phyloP scores from a whole-genome alignment of 2,329 filamentous ascomycete species.

The Neospermospora avenae region DNA sequence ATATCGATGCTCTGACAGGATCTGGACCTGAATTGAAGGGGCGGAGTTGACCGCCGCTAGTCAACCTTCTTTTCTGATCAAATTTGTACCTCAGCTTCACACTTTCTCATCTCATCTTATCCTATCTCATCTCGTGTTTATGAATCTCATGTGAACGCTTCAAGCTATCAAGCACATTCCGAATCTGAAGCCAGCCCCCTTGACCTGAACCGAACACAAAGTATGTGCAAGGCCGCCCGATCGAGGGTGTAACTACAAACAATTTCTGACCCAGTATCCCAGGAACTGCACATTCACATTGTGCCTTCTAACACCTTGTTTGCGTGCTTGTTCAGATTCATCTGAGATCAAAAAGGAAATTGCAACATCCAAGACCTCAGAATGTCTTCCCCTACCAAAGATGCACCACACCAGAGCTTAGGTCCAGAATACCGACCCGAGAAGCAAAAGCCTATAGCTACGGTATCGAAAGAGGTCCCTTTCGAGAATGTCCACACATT shows the following conservation, averaged over 20 bases:
- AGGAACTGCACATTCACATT: background rate
- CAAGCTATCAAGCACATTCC: background rate
- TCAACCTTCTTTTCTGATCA: background rate
- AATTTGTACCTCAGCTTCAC: background rate
- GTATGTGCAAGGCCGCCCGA: background rate
- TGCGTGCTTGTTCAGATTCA: background rate
- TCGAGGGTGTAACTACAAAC: background rate
- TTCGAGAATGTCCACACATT: slow-evolving; percentile 88
- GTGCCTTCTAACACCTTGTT: background rate
- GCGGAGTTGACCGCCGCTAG: slow-evolving; percentile 3
- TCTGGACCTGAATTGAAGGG: background rate
- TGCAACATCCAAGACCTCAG: background rate
- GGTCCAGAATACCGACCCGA: slow-evolving; percentile 76
- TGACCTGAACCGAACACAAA: background rate
- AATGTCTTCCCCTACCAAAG: slow-evolving; percentile 30
- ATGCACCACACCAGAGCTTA: slow-evolving; percentile 60
- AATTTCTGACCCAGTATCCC: background rate
- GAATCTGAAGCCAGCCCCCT: background rate
- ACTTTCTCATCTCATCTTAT: too few species aligned
- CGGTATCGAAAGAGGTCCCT: slow-evolving; percentile 77
- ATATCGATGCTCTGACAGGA: background rate
- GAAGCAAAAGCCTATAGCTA: slow-evolving; percentile 79
- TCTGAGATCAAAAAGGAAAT: background rate
- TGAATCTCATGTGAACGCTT: background rate
- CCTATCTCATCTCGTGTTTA: background rate